Base-by-base conservation (phyloP, 1,139 yeast species). In the Yamadazyma triangularis region DNA sequence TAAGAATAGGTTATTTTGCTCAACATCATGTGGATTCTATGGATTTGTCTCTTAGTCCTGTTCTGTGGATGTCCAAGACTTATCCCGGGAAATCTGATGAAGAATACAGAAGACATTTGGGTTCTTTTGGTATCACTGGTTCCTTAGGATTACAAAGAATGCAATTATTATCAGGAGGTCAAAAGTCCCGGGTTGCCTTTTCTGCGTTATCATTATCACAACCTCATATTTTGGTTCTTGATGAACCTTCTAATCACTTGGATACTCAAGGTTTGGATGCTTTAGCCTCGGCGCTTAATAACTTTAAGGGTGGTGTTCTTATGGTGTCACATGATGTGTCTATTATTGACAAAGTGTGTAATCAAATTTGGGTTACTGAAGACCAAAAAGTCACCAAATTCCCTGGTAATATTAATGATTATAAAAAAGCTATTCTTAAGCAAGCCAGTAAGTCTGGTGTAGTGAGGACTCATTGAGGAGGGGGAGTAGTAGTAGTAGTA, bases 251-350 rank as follows among this genome's bases (percentile, higher is more conserved):
- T 8, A 91, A 91, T 65, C 99, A 91, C 61, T 78, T 91, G 74
- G 99, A 91, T 81, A 89, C 96, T 11, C 85, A 94, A 31, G 98
- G 97, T 75, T 70, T 91, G 51, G 98, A 91, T 58, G 97, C 98
- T 1, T 71, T 91, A 42, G 81, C 94, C 6, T 93, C 83, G 25
- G 97, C 97, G 1, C 70, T 91, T 51, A 78, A 72, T 43, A 79
- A 77, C 41, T 91, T 89, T 70, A 76, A 86, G 52, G 98, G 98
- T 53, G 98, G 98, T 58, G 82, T 91, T 22, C 71, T 91, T 47
- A 88, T 91, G 96, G 98, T 91, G 38, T 86, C 96, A 31, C 98
- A 91, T 72, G 98, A 91, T 69, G 96, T 91, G 25, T 69, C 88
- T 15, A 85, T 89, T 48, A 91, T 91, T 48, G 79, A 83, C 48